A percentile compares a stretch with the other conserved stretches of the same genome.
Evolutionary conservation across 768 basidiomycete genomes (phyloP).

Genomic region (Kwoniella europaea): DNA sequence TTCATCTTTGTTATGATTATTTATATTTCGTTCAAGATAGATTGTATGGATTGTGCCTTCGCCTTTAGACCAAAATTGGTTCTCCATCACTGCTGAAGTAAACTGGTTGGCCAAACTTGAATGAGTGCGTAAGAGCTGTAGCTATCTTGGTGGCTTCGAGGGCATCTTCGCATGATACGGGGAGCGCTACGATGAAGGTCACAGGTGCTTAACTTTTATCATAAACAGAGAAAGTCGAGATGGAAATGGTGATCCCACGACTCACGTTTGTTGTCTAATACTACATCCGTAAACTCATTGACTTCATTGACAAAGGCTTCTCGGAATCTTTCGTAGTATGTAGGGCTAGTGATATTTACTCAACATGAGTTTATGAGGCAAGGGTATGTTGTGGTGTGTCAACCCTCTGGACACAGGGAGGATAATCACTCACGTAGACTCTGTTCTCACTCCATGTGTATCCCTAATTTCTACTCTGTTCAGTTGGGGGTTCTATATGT

Average conservation of each 20-base stretch:
- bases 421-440: conserved; percentile 32
- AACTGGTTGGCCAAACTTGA: conserved; percentile 24
- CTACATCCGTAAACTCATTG: conserved; percentile 28
- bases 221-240: not conserved
- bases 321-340: conserved; percentile 35
- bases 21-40: not conserved
- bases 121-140: conserved; percentile 29
- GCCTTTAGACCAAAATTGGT: conserved; percentile 18
- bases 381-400: not conserved
- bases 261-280: conserved; percentile 38
- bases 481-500: conserved; percentile 25
- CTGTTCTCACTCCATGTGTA: conserved; percentile 32
- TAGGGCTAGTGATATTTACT: conserved; percentile 18
- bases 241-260: not conserved
- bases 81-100: conserved; percentile 35
- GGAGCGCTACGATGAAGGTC: conserved; percentile 16
- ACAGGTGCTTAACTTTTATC: not conserved
- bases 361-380: not conserved
- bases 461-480: conserved; percentile 36
- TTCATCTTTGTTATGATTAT: not conserved
- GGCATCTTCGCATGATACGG: conserved; percentile 23
- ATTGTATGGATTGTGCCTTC: not conserved
- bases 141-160: conserved; percentile 41
- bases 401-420: not conserved
- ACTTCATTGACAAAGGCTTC: conserved; percentile 41